phyloP scores from a whole-genome alignment of 805 yeast species.

The Priceomyces carsonii region DNA sequence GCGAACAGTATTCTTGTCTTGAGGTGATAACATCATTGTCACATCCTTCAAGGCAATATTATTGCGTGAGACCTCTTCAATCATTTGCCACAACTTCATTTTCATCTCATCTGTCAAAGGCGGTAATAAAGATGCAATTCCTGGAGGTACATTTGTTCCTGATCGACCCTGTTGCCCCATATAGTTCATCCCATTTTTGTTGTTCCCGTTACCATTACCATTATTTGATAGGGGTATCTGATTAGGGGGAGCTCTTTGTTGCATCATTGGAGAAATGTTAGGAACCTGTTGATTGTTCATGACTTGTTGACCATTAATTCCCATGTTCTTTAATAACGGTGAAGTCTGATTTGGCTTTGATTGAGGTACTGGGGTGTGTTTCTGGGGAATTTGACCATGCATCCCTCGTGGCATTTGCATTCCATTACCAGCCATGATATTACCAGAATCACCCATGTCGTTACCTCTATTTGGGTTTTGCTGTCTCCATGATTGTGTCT shows the following conservation, averaged over 20 bases:
- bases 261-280: slow-evolving; percentile 17
- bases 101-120: slow-evolving; percentile 60
- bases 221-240: slow-evolving; percentile 3
- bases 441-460: slow-evolving; percentile 9
- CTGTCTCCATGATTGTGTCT: slow-evolving; percentile 28
- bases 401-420: slow-evolving; percentile 11
- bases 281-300: slow-evolving; percentile 17
- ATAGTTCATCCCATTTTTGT: slow-evolving; percentile 12
- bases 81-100: slow-evolving; percentile 58
- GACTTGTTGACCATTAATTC: slow-evolving; percentile 11
- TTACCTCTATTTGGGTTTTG: slow-evolving; percentile 19
- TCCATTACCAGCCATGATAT: slow-evolving; percentile 10
- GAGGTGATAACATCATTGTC: slow-evolving; percentile 58
- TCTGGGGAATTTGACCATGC: no score
- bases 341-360: slow-evolving; percentile 16
- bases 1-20: slow-evolving; percentile 62
- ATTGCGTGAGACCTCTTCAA: slow-evolving; percentile 67
- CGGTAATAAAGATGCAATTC: slow-evolving; percentile 24
- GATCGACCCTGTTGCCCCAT: slow-evolving; percentile 8
- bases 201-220: slow-evolving; percentile 11
- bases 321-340: slow-evolving; percentile 17
- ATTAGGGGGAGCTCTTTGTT: slow-evolving; percentile 13
- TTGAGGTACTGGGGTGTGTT: slow-evolving; percentile 12
- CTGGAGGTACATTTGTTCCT: slow-evolving; percentile 6
- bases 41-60: slow-evolving; percentile 68